Evolutionary conservation across 2,329 filamentous ascomycete species (phyloP).

Genomic region (Magnaporthiopsis rhizophila): DNA sequence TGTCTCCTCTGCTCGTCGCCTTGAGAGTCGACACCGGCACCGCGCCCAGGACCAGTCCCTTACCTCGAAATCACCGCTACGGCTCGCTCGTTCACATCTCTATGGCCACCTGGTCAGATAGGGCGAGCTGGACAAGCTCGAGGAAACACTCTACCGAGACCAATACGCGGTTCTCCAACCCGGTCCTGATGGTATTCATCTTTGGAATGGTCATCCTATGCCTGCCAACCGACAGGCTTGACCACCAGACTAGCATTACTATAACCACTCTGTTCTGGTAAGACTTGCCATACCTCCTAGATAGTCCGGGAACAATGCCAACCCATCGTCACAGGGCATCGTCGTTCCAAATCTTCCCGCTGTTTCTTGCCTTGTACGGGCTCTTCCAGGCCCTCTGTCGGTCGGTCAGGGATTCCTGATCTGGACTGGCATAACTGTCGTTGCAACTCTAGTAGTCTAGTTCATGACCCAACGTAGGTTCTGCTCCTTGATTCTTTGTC

Average conservation of each 20-base stretch:
- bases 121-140: background rate
- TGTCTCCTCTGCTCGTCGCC: background rate
- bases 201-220: conserved; percentile 30
- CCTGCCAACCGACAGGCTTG: conserved; percentile 38
- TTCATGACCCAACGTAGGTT: conserved; percentile 15
- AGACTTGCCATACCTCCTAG: too few relatives aligned
- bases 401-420: conserved; percentile 18
- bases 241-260: conserved; percentile 38
- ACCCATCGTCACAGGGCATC: conserved; percentile 23
- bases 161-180: too few relatives aligned
- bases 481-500: background rate
- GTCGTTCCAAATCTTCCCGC: conserved; percentile 36
- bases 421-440: conserved; percentile 19
- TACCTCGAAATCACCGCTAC: background rate
- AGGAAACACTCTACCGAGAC: background rate
- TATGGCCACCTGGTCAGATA: background rate
- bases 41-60: background rate
- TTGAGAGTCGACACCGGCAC: background rate
- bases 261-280: conserved; percentile 32
- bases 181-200: too few relatives aligned
- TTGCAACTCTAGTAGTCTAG: conserved; percentile 18
- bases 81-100: background rate
- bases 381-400: conserved; percentile 15
- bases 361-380: conserved; percentile 30
- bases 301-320: background rate